Evolutionary conservation across 2,329 filamentous ascomycete species (phyloP), one percentile per base, ranked within the genome.

Genomic region (Clonostachys sp.): DNA sequence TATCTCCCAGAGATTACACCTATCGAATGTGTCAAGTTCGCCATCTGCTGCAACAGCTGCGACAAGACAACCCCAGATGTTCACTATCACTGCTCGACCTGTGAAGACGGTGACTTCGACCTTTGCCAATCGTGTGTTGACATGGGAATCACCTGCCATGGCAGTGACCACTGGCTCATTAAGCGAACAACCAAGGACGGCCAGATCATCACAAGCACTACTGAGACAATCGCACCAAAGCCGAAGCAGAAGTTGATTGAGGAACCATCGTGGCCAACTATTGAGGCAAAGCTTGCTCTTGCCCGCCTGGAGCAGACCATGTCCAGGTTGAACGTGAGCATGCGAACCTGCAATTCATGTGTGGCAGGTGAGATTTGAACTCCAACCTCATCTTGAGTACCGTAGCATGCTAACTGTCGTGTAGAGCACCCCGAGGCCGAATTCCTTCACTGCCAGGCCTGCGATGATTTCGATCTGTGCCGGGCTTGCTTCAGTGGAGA

Each of bases 21-120:
- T 41, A 12, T 12, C 50, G n/a, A 48, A 14, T 40, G 18, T 44
- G 10, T 44, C 20, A 24, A 47, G 49, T 96, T 91, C 68, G 87
- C 88, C 12, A 91, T 99, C 41, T 95, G 89, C 74, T 99, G 94
- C 80, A 97, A 99, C 72, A 80, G 82, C 63, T 99, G 94, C 68
- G 86, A 90, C 55, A 75, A 74, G 51, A 81, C 84, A 40, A 90
- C 96, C 59, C 80, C 86, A 30, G 84, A 90, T 57, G 80, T 83
- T 45, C 92, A 99, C 68, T 99, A 89, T 67, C 94, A 99, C 71
- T 99, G 95, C 75, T 88, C 88, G 55, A 89, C 87, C 49, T 99
- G 94, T 63, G 90, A 97, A 54, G 82, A 87, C 48, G 94, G 92
- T 39, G 94, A 99, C 65, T 99, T 91, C 60, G 94, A 99, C 61